Evolutionary conservation across 2,329 filamentous ascomycete species (phyloP), one percentile per base, ranked within the genome.

Genomic region (Verticillium alfalfae): DNA sequence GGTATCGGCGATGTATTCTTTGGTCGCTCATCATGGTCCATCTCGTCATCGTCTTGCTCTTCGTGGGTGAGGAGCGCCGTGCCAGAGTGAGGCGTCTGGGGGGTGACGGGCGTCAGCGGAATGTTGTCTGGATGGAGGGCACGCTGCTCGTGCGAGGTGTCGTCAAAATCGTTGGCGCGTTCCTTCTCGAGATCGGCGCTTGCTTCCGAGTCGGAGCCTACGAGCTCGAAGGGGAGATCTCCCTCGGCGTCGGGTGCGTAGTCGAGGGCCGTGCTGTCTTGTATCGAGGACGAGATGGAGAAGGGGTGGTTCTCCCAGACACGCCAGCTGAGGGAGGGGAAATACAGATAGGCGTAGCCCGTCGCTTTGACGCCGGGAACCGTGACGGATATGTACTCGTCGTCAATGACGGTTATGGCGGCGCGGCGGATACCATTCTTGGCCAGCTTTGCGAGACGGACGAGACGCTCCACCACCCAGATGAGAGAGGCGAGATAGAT

Each of bases 401-500:
- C 63, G 9, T 65, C 62, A 7, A 67, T 58, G 10, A 26, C 31
- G 7, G 54, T 60, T 2, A 67, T 41, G 15, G 18, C 64, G 34
- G 66, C 66, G 13, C 38, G 62, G 12, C 34, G 58, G 7, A 65
- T 49, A 1, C 65, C 65, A 2, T 65, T 61, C 41, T 57, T 62
- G 15, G 62, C 59, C 56, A 62, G 60, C 15, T 57, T 61, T 1
- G 49, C 63, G 1, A 65, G 18, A 5, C 66, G 57, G 39, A 60
- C 60, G 2, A 65, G 22, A 2, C 66, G 60, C 31, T 67, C 66
- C 15, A 45, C 49, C 15, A 38, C 62, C 66, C 66, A 67, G 52
- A 66, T 61, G 18, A 56, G 65, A 7, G 59, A 60, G 2, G 64
- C 63, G 55, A 67, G 54, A 41, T 67, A 67, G 8, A 62, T 61